These are phyloP conservation scores for Solanum neorickii DNA, from an alignment of 257 asterid genomes.

Conservation along the genomic window DNA sequence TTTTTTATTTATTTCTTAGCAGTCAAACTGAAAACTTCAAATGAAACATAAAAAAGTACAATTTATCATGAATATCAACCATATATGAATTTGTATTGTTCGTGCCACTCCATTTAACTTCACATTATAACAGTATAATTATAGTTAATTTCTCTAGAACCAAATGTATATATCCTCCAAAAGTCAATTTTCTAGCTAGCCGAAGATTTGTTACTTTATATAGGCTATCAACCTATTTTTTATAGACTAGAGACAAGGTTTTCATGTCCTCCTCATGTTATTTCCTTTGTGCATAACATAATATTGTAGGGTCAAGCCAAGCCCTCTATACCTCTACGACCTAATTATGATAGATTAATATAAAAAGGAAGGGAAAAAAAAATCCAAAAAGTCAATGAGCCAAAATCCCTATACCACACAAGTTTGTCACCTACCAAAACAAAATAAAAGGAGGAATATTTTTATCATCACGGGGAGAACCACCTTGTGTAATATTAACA, in stretches of 20 bases:
- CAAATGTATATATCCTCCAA: not conserved
- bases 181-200: not conserved
- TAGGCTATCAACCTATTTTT: not conserved
- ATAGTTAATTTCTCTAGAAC: not conserved
- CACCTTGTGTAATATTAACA: not conserved
- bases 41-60: not conserved
- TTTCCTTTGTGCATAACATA: not conserved
- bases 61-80: not conserved
- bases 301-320: not conserved
- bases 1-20: not conserved
- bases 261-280: not conserved
- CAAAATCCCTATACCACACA: not conserved
- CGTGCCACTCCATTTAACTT: not conserved
- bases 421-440: not conserved
- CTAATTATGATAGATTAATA: not conserved
- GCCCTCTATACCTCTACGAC: not conserved
- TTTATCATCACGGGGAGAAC: not conserved
- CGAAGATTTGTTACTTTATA: not conserved
- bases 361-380: not conserved
- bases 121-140: too few species aligned
- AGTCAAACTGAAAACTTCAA: not conserved
- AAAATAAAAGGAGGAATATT: not conserved
- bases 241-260: not conserved
- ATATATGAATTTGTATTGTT: not conserved
- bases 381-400: not conserved